These are phyloP conservation scores for Blastomyces gilchristii DNA, from an alignment of 2,329 filamentous ascomycete species.

Conservation along the genomic window DNA sequence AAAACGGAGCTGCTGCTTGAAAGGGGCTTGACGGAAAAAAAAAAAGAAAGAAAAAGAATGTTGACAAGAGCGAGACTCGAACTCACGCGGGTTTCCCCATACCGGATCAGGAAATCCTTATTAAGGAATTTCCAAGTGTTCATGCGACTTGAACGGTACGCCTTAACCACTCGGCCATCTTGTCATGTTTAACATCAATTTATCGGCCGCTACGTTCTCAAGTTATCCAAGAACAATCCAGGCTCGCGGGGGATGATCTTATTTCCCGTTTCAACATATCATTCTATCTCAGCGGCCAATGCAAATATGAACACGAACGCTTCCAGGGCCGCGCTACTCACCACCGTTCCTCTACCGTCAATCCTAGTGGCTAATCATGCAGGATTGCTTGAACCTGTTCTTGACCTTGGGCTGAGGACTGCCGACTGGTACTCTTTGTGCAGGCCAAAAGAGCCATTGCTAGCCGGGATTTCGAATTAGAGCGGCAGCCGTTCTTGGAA, in stretches of 20 bases:
- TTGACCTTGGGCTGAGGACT: neutral
- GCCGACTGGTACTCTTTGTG: neutral
- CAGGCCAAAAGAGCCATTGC: neutral
- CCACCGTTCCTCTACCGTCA: too few species aligned
- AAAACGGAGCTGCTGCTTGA: too few species aligned
- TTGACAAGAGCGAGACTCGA: slow-evolving; percentile 9
- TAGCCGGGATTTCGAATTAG: neutral
- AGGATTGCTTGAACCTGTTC: neutral
- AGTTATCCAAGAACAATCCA: too few species aligned
- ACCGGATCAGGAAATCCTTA: slow-evolving; percentile 6
- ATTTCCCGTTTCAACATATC: too few species aligned
- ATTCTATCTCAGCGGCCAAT: too few species aligned
- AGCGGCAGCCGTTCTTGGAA: neutral
- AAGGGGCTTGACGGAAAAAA: too few species aligned
- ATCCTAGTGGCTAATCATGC: too few species aligned
- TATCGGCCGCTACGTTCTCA: too few species aligned
- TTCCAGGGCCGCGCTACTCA: too few species aligned
- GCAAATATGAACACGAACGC: too few species aligned
- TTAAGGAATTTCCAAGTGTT: slow-evolving; percentile 5
- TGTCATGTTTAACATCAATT: neutral
- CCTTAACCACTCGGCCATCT: slow-evolving; percentile 7
- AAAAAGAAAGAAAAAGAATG: neutral
- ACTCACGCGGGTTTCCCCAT: slow-evolving; percentile 9
- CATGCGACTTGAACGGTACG: slow-evolving; percentile 8
- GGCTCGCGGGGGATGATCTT: too few species aligned